Evolutionary conservation across 2,329 filamentous ascomycete species (phyloP).

Genomic region (Verruconis gallopava): DNA sequence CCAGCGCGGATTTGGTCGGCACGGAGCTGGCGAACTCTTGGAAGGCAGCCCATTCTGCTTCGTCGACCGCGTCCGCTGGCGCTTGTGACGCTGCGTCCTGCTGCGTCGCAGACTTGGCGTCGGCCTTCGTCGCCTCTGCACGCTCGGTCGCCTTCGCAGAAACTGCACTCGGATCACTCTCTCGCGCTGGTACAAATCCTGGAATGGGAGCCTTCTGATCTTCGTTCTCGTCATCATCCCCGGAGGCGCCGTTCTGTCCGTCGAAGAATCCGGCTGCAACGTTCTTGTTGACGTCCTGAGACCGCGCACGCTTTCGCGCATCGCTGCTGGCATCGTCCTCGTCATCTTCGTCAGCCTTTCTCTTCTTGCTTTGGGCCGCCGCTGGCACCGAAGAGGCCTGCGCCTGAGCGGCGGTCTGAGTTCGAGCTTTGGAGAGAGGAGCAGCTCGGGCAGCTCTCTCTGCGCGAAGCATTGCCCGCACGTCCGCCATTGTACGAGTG

Average conservation of each 20-base stretch:
- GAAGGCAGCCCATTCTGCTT: constrained; percentile 78
- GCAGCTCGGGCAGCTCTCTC: constrained; percentile 10
- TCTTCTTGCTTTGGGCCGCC: too few species aligned
- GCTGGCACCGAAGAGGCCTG: too few species aligned
- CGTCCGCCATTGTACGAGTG: constrained; percentile 12
- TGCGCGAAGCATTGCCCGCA: constrained; percentile 10
- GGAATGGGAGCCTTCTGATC: neutral
- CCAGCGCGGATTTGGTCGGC: constrained; percentile 11
- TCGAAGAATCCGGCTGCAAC: constrained; percentile 8
- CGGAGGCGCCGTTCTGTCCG: neutral
- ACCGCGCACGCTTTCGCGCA: constrained; percentile 2
- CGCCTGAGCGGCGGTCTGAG: too few species aligned
- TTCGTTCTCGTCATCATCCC: constrained; percentile 1
- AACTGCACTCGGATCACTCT: neutral
- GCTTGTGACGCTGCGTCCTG: constrained; percentile 5
- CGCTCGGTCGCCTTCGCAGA: neutral
- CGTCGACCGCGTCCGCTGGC: constrained; percentile 37
- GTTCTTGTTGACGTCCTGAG: neutral
- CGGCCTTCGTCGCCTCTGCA: neutral
- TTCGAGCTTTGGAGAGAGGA: too few species aligned
- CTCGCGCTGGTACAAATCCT: constrained; percentile 2
- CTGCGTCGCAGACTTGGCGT: neutral
- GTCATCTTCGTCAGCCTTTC: constrained; percentile 8
- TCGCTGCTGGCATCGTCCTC: neutral
- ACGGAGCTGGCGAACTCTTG: constrained; percentile 59